Base-by-base conservation (phyloP, 2,329 filamentous ascomycete species). In the Xylaria multiplex region DNA sequence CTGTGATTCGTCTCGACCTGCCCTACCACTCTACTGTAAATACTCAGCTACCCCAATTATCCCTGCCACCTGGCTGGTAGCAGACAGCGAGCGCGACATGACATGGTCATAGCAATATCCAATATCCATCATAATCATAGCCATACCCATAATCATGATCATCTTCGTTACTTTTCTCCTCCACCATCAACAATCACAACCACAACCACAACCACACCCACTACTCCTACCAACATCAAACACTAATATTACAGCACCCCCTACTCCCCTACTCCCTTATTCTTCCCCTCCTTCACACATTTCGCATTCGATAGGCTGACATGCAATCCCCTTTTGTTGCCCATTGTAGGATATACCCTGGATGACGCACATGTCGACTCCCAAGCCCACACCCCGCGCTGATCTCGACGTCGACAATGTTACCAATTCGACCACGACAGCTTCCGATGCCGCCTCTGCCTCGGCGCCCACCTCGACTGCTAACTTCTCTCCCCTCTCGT, bases 301-400 rank as follows among this genome's bases (percentile, higher is more conserved):
- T 22, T 19, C 42, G 40, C 3, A 42, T 37, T 50, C 16, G 37
- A 59, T 8, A 54, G n/a, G 62, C 70, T 72, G 59, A 70, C 66
- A 69, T 66, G 64, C 45, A 6, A 49, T 56, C 61, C 48, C 50
- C 50, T 19, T 59, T 59, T 63, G 62, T 54, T 65, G 49, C 62
- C 62, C 61, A 42, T 59, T 60, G 30, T 67, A 83, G 81, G 81
- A 83, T 59, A 79, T 79, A 43, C 85, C 85, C 72, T 86, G 84
- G 85, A 78, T 86, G 77, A 79, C 82, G 77, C 83, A 85, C 76
- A 84, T 84, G 82, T 82, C 82, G 77, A 77, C 79, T 70, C 80
- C 81, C 66, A 81, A 79, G 73, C 74, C 79, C 62, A 76, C 78
- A 69, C 74, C 79, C 71, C 77, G 78, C 74, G 77, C 66, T 71